Conservation (phyloP, 768 basidiomycete genomes). For the Russula olivacea region DNA sequence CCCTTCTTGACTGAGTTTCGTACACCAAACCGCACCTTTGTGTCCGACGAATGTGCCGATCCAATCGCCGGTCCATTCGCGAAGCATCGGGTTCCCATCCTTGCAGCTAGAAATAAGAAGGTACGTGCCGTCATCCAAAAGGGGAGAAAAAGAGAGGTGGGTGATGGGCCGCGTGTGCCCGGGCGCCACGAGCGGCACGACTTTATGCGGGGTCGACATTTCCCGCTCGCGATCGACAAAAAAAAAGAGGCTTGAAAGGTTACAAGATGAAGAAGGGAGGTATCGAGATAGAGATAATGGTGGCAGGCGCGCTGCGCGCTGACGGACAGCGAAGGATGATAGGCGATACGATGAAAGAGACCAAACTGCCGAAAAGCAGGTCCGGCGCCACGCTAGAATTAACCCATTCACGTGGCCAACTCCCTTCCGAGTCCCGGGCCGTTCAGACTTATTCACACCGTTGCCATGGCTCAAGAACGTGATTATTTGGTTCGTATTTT, state of each 20-base stretch:
- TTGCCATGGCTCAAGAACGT: too few relatives aligned
- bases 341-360: background rate
- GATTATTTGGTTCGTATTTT: too few relatives aligned
- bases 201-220: conserved; percentile 37
- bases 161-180: conserved; percentile 87
- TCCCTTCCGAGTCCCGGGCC: too few relatives aligned
- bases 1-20: conserved; percentile 82
- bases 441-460: too few relatives aligned
- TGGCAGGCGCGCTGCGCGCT: conserved; percentile 33
- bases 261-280: conserved; percentile 12
- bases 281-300: conserved; percentile 14
- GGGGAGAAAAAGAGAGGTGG: conserved; percentile 86
- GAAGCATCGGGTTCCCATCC: conserved; percentile 96
- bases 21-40: conserved; percentile 96
- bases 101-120: conserved; percentile 95
- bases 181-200: conserved; percentile 76
- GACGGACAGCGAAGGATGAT: conserved; percentile 16
- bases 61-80: conserved; percentile 99
- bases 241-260: conserved; percentile 8
- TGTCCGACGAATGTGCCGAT: conserved; percentile 88
- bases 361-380: background rate
- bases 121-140: conserved; percentile 80
- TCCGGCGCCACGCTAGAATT: conserved; percentile 1
- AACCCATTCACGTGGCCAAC: conserved; percentile 4
- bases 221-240: conserved; percentile 1